Evolutionary conservation across 2,329 filamentous ascomycete genomes (phyloP), one percentile per base, ranked within the genome.

Genomic region (Coniosporium uncinatum): DNA sequence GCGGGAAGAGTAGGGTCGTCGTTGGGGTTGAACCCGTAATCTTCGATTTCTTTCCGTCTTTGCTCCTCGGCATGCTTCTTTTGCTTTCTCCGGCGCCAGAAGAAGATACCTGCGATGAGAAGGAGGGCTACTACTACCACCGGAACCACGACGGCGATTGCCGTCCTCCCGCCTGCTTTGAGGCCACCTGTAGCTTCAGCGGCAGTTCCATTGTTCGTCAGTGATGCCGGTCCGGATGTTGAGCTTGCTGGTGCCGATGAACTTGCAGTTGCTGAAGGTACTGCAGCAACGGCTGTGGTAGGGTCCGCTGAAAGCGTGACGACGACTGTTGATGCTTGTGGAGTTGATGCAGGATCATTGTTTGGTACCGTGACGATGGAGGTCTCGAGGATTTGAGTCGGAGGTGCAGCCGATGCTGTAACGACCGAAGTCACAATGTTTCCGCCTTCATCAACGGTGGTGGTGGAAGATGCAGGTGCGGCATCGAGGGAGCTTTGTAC

Each of bases 21-120:
- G 64, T 97, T 97, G n/a, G 93, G 93, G 62, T 97, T 97, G 71
- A 90, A 97, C 22, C 86, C 84, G 60, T 97, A 97, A 58, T 97
- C 93, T 61, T 97, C 91, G 11, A 96, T 89, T 64, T 98, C 93
- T 68, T 96, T 96, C 48, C 90, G 80, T 39, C 93, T 80, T 54
- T 90, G 81, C 59, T 96, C 93, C 57, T 93, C 88, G 14, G 84
- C 85, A 48, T 81, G 79, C 70, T 88, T 93, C 49, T 83, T 81
- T 54, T 86, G 82, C 69, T 94, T 95, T 48, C 89, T 84, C 68
- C 81, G 89, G 58, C 87, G 81, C 88, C 89, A 98, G 56, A 91
- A 79, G 62, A 86, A 89, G 21, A 96, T 72, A 5, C 81, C 85
- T 3, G 78, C 79, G 6, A 91, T 63, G 3, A 91, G 80, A 18